Base-by-base conservation (phyloP, 2,329 filamentous ascomycete genomes). In the Biscogniauxia sp. region DNA sequence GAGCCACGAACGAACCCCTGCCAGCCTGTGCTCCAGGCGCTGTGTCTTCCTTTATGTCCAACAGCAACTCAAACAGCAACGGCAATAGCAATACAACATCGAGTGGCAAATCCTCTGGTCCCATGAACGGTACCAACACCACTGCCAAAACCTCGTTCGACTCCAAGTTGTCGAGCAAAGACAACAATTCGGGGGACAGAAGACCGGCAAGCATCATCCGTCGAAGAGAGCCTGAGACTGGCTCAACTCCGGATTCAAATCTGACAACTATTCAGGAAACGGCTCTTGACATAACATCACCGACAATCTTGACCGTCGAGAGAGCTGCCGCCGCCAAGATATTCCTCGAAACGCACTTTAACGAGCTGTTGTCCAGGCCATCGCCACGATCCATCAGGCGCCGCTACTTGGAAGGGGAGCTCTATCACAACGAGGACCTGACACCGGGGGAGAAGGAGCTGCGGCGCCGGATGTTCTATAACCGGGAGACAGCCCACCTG, bases 321-420 rank as follows among this genome's bases (percentile, higher is more conserved):
- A 87, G 84, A 62, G 85, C 88, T 2, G 87, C 92, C 0, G 89
- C 91, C 0, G 89, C 92, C 51, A 97, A 96, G 73, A 86, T 96
- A 20, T 96, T 87, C 68, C 82, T 98, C 9, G 95, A 98, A 74
- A 92, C 88, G 0, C 86, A 93, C 69, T 97, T 91, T 78, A 89
- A 93, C 67, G 79, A 86, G n/a, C 74, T 92, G 7, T 79, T 92
- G 2, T 79, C 79, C 25, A 78, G 78, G 2, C 77, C 80, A 1
- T 84, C 82, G 3, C 80, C 87, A 57, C 85, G 91, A 0, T 82
- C 83, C 1, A 72, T 88, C 57, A 85, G 91, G 3, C 80, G 83
- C 37, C 79, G 82, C 49, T 81, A 86, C 55, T 77, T 94, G 20
- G 88, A 93, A 69, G 77, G 79, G 8, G 82, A 86, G 26, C 79